phyloP scores from a whole-genome alignment of 2,329 filamentous ascomycete genomes.

The Calonectria multiphialidica region DNA sequence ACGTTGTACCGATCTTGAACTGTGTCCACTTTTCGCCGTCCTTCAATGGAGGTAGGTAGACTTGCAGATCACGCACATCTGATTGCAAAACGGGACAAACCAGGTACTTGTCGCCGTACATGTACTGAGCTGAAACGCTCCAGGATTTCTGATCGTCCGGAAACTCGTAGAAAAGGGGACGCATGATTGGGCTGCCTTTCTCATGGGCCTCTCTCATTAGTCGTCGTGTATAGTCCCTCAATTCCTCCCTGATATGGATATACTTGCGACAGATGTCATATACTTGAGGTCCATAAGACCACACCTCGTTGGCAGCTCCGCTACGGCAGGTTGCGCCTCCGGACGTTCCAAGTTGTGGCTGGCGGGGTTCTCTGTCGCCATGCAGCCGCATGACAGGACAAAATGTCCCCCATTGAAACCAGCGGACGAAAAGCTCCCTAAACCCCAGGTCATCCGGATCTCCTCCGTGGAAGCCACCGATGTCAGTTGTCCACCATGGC shows the following conservation, averaged over 20 bases:
- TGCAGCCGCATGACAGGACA: slow-evolving; percentile 77
- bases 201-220: slow-evolving; percentile 72
- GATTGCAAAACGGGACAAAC: neutral
- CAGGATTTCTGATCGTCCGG: slow-evolving; percentile 65
- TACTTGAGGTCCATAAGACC: slow-evolving; percentile 73
- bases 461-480: slow-evolving; percentile 77
- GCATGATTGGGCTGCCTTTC: slow-evolving; percentile 71
- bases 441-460: slow-evolving; percentile 67
- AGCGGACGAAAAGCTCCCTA: slow-evolving; percentile 73
- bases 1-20: too few relatives aligned
- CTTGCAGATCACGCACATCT: too few relatives aligned
- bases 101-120: slow-evolving; percentile 62
- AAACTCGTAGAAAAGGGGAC: slow-evolving; percentile 74
- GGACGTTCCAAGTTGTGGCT: slow-evolving; percentile 48
- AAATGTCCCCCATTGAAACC: slow-evolving; percentile 78
- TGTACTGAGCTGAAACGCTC: slow-evolving; percentile 71
- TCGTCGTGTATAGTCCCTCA: slow-evolving; percentile 68
- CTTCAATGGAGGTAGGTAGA: neutral
- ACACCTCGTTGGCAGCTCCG: slow-evolving; percentile 73
- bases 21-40: neutral
- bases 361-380: slow-evolving; percentile 71
- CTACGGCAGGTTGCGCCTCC: slow-evolving; percentile 57
- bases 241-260: slow-evolving; percentile 66
- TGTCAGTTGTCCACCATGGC: slow-evolving; percentile 79
- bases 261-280: slow-evolving; percentile 72